Conservation (phyloP, 1,139 yeast species). For the Taphrina sp. region DNA sequence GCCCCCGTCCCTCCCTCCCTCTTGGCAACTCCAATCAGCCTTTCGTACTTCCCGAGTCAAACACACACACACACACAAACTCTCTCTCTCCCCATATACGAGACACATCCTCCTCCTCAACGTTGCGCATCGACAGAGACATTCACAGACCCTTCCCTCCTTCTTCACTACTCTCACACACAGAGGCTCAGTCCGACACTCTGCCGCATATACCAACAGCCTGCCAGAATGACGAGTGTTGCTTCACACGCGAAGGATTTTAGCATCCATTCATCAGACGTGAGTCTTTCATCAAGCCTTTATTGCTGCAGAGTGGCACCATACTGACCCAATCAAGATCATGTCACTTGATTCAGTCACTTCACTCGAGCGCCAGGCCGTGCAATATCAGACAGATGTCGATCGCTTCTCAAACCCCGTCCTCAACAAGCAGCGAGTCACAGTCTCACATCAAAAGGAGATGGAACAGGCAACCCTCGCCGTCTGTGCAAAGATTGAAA, state of each 20-base stretch:
- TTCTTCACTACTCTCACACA: no score
- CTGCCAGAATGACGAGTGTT: slow-evolving; percentile 8
- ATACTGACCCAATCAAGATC: background rate
- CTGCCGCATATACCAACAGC: background rate
- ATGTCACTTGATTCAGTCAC: slow-evolving; percentile 16
- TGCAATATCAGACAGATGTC: slow-evolving; percentile 19
- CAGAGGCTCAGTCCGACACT: no score
- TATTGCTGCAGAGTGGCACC: background rate
- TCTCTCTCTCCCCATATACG: no score
- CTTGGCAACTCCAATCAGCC: no score
- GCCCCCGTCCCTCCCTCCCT: no score
- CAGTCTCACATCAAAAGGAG: slow-evolving; percentile 3
- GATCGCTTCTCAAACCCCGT: slow-evolving; percentile 16
- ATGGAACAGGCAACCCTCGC: slow-evolving; percentile 23
- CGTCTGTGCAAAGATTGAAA: slow-evolving; percentile 27
- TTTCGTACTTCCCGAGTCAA: no score
- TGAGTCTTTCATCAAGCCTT: background rate
- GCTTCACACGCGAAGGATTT: slow-evolving; percentile 15
- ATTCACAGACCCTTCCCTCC: no score
- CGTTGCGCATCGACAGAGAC: no score
- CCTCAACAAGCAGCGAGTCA: slow-evolving; percentile 13
- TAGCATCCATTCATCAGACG: slow-evolving; percentile 23
- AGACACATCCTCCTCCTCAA: no score
- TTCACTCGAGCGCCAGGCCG: slow-evolving; percentile 24
- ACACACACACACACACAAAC: no score